Conservation (phyloP, 495 filamentous ascomycete species). For the Aspergillus leporis region DNA sequence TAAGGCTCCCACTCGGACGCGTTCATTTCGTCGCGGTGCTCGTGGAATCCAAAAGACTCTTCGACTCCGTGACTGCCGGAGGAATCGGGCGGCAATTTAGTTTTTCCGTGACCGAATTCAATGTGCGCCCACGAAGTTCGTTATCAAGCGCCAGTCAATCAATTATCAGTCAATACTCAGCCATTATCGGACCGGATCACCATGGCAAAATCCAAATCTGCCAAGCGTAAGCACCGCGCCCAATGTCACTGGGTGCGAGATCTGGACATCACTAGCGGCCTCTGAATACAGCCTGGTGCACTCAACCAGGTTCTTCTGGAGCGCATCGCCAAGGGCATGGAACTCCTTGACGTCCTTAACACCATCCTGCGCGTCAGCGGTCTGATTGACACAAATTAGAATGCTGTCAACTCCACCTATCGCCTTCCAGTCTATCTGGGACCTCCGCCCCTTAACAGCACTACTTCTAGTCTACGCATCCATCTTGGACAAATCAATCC, state of each 20-base stretch:
- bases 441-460: conserved; percentile 34
- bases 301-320: conserved; percentile 16
- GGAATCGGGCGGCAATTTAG: no score
- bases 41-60: no score
- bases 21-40: no score
- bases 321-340: conserved; percentile 29
- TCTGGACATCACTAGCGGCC: conserved; percentile 40
- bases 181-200: conserved; percentile 1
- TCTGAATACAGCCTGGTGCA: conserved; percentile 33
- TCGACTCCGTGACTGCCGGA: no score
- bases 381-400: conserved; percentile 31
- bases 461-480: conserved; percentile 34
- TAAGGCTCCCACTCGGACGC: no score
- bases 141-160: not conserved
- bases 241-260: conserved; percentile 45
- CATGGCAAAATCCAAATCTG: conserved; percentile 40
- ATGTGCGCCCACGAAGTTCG: no score
- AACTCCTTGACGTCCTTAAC: conserved; percentile 36
- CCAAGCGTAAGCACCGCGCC: conserved; percentile 42
- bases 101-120: no score
- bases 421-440: conserved; percentile 42
- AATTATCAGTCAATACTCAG: not conserved
- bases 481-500: conserved; percentile 38
- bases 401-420: conserved; percentile 31
- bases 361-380: conserved; percentile 39